Evolutionary conservation across 2,329 filamentous ascomycete species (phyloP).

Genomic region (Calycina marina): DNA sequence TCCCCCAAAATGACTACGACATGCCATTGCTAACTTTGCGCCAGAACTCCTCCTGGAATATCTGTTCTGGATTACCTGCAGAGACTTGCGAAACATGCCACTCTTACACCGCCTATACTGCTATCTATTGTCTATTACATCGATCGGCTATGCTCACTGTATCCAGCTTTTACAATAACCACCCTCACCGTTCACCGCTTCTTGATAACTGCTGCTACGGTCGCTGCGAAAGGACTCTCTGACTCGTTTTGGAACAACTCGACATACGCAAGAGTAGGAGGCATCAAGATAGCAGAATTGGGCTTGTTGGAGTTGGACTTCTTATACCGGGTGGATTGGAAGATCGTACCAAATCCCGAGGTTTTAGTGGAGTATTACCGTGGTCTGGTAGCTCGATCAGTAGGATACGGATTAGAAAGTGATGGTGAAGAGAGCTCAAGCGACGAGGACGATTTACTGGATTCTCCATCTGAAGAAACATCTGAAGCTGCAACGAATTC

Average conservation of each 20-base stretch:
- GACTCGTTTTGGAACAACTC: constrained; percentile 98
- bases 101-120: constrained; percentile 82
- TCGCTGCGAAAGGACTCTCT: constrained; percentile 88
- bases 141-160: constrained; percentile 81
- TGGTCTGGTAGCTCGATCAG: constrained; percentile 59
- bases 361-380: constrained; percentile 87
- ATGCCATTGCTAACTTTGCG: not conserved
- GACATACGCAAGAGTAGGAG: constrained; percentile 86
- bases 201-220: constrained; percentile 86
- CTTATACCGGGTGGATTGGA: constrained; percentile 83
- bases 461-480: constrained; percentile 22
- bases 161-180: constrained; percentile 90
- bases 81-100: constrained; percentile 84
- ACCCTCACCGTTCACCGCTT: constrained; percentile 95
- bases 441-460: constrained; percentile 21
- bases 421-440: constrained; percentile 15
- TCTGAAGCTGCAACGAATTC: constrained; percentile 10
- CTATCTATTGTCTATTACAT: constrained; percentile 99
- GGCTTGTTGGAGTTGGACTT: constrained; percentile 90
- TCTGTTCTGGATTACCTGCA: constrained; percentile 90
- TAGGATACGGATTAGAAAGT: constrained; percentile 37
- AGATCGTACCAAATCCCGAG: constrained; percentile 90
- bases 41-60: constrained; percentile 61
- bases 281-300: constrained; percentile 78
- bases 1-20: constrained; percentile 16